Evolutionary conservation across 2,329 filamentous ascomycete genomes (phyloP), one percentile per base, ranked within the genome.

Genomic region (Sporothrix sp.): DNA sequence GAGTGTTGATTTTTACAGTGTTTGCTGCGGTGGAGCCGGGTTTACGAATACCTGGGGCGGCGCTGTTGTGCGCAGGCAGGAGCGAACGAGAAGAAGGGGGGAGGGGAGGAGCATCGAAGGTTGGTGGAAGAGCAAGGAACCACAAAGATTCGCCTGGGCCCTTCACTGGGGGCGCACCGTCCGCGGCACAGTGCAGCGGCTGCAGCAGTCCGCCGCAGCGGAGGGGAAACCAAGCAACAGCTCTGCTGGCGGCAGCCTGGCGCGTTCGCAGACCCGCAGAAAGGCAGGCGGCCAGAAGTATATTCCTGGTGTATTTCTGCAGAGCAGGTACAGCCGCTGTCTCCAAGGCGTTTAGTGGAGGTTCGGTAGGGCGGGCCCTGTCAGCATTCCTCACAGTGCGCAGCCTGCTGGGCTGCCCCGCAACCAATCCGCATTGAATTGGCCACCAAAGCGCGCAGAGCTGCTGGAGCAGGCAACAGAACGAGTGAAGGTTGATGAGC

Each of bases 81-180:
- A 23, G 33, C 9, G 35, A 27, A 30, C 25, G 38, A 42, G 38
- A 30, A 36, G 33, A 27, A 30, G 42, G 35, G 35, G 36, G 20
- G 20, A 18, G 13, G 16, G 32, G 8, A n/a, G n/a, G n/a, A 14
- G 20, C n/a, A 16, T 23, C 10, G 35, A 30, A 23, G 49, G 54
- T 46, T 48, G 45, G 50, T 55, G 52, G 58, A 60, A 60, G 54
- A 51, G 58, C 50, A 51, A 55, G 57, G 58, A 60, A 60, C 44
- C 58, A 43, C 40, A 57, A 58, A 58, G 58, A 60, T 58, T 54
- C 53, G 20, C 30, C 38, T 47, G 33, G 16, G 30, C 36, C 25
- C 25, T 30, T 28, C 25, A 27, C 16, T 14, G 28, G 25, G 48
- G 44, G 18, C 25, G 32, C 33, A 33, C 37, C 11, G 20, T 45